These are phyloP conservation scores for Coemansia sp. DNA, from an alignment of 192 early-diverging fungal genomes.

Conservation along the genomic window DNA sequence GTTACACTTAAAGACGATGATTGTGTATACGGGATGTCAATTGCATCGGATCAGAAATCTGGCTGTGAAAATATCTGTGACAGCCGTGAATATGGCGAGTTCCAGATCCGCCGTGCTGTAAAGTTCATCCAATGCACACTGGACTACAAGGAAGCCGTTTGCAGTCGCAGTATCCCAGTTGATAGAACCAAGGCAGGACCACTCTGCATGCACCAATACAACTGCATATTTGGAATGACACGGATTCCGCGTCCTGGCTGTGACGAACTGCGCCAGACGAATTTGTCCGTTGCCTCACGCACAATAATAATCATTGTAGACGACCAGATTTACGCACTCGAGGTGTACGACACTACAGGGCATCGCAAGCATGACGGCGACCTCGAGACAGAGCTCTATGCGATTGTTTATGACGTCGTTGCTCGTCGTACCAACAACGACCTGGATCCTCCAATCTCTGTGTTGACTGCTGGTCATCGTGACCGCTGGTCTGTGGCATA, in stretches of 20 bases:
- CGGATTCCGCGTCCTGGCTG: conserved; percentile 76
- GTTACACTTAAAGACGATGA: conserved; percentile 67
- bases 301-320: conserved; percentile 65
- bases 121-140: conserved; percentile 64
- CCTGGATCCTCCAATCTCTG: conserved; percentile 59
- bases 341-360: conserved; percentile 61
- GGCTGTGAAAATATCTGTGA: conserved; percentile 11
- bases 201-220: conserved; percentile 87
- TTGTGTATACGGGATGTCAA: conserved; percentile 45
- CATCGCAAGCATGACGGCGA: conserved; percentile 61
- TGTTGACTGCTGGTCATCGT: conserved; percentile 78
- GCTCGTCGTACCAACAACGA: conserved; percentile 18
- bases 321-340: conserved; percentile 78
- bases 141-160: conserved; percentile 74
- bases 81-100: conserved; percentile 62
- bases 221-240: conserved; percentile 72
- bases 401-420: conserved; percentile 58
- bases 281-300: conserved; percentile 24
- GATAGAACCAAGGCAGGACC: conserved; percentile 69
- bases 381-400: conserved; percentile 69
- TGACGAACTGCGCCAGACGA: conserved; percentile 60
- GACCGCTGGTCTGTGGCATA: conserved; percentile 79
- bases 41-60: too few species aligned
- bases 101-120: conserved; percentile 81
- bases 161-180: conserved; percentile 57